Base-by-base conservation (phyloP, 768 basidiomycete genomes). In the Psilocybe azurescens region DNA sequence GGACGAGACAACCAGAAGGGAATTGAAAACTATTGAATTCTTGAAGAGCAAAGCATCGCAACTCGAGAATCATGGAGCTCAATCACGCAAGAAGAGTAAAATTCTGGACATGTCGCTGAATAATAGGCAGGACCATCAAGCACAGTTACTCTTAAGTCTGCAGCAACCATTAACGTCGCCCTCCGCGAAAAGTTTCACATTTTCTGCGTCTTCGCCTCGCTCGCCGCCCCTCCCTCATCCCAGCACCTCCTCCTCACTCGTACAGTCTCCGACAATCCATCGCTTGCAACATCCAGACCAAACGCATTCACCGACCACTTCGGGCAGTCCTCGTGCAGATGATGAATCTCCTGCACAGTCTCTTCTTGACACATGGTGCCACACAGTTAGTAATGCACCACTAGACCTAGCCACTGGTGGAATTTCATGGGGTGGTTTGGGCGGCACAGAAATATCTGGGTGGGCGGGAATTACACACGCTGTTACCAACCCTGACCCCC, bases 21-120 rank as follows among this genome's bases (percentile, higher is more conserved):
- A 95, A 67, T 79, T 94, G 68, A 92, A 88, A 70, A 94, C 91
- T 24, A 93, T 95, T 64, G 89, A 93, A 74, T 93, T 94, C 66
- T 72, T 94, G 62, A 89, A 89, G 75, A 79, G 70, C 54, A 91
- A 90, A 68, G 86, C 89, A 10, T 84, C 85, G 16, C 86, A 89
- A 67, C 71, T 79, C 51, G 79, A 79, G 57, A 66, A 73, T 29
- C 79, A 81, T 65, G 72, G 70, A 46, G 66, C 74, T 44, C 71
- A 65, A 29, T 56, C 65, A 30, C 66, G 75, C 61, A 56, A 71
- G 33, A 64, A 70, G 50, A 62, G 74, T 32, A 65, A 70, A 46
- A 52, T 69, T 32, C 65, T 67, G 18, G 75, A 78, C 33, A 66
- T 73, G 13, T 59, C 69, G 8, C 60, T 67, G 39, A 70, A 67